These are phyloP conservation scores for Lactarius quietus DNA, from an alignment of 768 basidiomycete genomes.

Conservation along the genomic window DNA sequence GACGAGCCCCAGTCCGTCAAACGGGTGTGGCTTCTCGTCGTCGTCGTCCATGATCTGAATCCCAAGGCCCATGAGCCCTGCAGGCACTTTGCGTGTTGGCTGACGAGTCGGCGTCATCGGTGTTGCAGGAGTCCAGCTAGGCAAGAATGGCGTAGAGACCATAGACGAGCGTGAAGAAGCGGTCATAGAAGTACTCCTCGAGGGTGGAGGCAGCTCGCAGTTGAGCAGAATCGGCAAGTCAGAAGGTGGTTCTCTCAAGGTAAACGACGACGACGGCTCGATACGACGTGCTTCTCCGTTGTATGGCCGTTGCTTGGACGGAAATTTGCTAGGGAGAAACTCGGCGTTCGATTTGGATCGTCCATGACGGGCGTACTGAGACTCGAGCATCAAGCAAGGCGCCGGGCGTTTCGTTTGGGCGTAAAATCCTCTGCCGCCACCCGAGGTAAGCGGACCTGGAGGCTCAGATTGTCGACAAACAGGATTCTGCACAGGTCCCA, in stretches of 20 bases:
- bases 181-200: constrained; percentile 19
- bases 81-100: constrained; percentile 13
- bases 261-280: constrained; percentile 19
- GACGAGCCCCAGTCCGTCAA: constrained; percentile 25
- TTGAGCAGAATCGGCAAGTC: constrained; percentile 22
- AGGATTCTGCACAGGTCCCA: constrained; percentile 1
- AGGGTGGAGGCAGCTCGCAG: constrained; percentile 16
- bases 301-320: background rate
- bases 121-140: constrained; percentile 12
- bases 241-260: constrained; percentile 9
- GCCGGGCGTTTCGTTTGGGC: background rate
- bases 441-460: background rate
- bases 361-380: background rate
- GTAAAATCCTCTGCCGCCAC: background rate
- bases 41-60: constrained; percentile 20
- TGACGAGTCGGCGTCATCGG: constrained; percentile 22
- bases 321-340: background rate
- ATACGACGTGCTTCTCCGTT: constrained; percentile 7
- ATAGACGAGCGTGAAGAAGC: constrained; percentile 23
- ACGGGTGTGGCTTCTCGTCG: constrained; percentile 14
- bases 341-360: background rate
- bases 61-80: constrained; percentile 22
- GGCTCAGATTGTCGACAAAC: constrained; percentile 3
- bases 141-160: constrained; percentile 20
- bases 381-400: background rate